These are phyloP conservation scores for Vitellaria paradoxa DNA, from an alignment of 179 eudicot species.

Conservation along the genomic window DNA sequence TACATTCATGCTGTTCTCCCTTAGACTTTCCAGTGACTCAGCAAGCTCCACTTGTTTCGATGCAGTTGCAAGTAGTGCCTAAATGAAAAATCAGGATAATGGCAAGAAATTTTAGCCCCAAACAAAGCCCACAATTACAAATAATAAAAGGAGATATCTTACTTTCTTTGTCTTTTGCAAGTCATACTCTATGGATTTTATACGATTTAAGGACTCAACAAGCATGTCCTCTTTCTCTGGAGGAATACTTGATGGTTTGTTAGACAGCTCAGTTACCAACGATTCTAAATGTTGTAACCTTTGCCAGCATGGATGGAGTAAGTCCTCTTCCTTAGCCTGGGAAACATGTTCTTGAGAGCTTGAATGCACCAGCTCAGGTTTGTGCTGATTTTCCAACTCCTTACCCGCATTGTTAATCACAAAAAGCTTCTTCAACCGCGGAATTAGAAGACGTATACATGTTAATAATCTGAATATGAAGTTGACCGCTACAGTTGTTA, in stretches of 20 bases:
- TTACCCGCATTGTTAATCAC: slow-evolving; percentile 28
- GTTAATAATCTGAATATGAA: slow-evolving; percentile 44
- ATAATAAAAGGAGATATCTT: slow-evolving; percentile 17
- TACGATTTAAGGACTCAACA: slow-evolving; percentile 76
- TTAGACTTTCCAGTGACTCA: slow-evolving; percentile 69
- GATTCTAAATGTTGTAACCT: slow-evolving; percentile 75
- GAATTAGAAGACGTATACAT: slow-evolving; percentile 44
- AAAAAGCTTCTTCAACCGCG: slow-evolving; percentile 35
- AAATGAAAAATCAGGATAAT: neutral
- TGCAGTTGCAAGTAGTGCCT: slow-evolving; percentile 87
- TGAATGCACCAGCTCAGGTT: slow-evolving; percentile 24
- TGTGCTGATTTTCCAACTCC: slow-evolving; percentile 25
- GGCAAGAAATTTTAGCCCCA: neutral
- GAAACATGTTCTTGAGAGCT: slow-evolving; percentile 30
- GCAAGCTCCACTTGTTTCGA: slow-evolving; percentile 95
- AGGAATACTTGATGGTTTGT: slow-evolving; percentile 78
- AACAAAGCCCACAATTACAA: neutral
- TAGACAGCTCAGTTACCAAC: slow-evolving; percentile 63
- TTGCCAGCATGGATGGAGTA: slow-evolving; percentile 72
- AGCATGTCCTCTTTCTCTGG: slow-evolving; percentile 82
- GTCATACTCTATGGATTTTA: slow-evolving; percentile 84
- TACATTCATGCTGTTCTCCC: slow-evolving; percentile 61
- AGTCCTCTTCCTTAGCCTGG: slow-evolving; percentile 33
- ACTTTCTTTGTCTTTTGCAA: slow-evolving; percentile 92
- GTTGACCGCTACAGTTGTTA: slow-evolving; percentile 27